Evolutionary conservation across 306 rosid species (phyloP), one percentile per base, ranked within the genome.

Genomic region (Pachyrhizus erosus): DNA sequence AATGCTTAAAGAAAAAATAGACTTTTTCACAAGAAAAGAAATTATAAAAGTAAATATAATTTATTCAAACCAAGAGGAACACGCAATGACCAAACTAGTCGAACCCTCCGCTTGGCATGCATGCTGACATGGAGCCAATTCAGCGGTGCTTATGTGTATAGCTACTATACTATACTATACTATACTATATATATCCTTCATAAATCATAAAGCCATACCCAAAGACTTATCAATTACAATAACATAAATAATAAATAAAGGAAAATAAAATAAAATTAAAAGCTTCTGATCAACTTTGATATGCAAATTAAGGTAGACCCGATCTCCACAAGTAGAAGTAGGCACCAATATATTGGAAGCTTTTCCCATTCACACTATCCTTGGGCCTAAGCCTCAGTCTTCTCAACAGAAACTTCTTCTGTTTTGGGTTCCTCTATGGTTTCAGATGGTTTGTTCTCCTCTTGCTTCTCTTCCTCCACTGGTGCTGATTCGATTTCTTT

Each of bases 61-160:
- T 83, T 86, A 90, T 89, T 92, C 82, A 90, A 82, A 75, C 74
- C 79, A 70, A 69, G 81, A 82, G 70, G 67, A 75, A 87, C 86
- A 78, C 60, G 61, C 24, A 76, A 84, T 68, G 71, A 83, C 68
- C 87, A 80, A 79, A 80, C 84, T 71, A 84, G 55, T 64, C 9
- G 79, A 33, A 46, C 70, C 66, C 72, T 1, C 21, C 17, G 39
- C 57, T 3, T 39, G 69, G 83, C 71, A 40, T n/a, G n/a, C n/a
- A n/a, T n/a, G n/a, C 18, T 34, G 7, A 42, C 20, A 40, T 46
- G 77, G 51, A 70, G 48, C 80, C 74, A 37, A 23, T 14, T 70
- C 24, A 29, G 54, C 57, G 33, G 67, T 73, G 83, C 80, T 82
- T 66, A 73, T 57, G 48, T 57, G 48, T 61, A 69, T 42, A 62